Percentiles rank a stretch among this genome's conserved stretches.
Conservation (phyloP, 1,139 yeast species). For the Kurtzmaniella quercitrusa region DNA sequence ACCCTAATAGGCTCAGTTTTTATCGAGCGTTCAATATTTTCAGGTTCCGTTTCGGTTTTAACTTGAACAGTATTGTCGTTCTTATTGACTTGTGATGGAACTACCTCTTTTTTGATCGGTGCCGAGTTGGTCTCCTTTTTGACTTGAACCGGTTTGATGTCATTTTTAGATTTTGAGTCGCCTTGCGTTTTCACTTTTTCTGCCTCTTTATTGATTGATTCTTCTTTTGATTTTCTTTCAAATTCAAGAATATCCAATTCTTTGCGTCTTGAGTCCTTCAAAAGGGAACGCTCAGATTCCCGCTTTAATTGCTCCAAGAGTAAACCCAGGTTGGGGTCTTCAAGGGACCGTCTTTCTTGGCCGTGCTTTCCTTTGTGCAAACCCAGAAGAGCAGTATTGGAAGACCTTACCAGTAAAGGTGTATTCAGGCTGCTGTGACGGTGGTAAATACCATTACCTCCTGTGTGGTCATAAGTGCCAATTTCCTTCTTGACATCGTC, state of each 20-base stretch:
- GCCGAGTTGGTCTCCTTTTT: background rate
- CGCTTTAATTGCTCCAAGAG: background rate
- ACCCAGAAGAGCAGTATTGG: background rate
- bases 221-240: background rate
- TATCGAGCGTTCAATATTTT: too few relatives aligned
- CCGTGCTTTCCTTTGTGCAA: background rate
- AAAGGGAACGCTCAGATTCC: background rate
- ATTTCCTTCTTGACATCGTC: constrained; percentile 18
- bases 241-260: background rate
- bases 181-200: background rate
- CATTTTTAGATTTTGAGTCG: background rate
- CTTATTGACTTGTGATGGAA: background rate
- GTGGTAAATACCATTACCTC: background rate
- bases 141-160: background rate
- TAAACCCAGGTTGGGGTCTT: background rate
- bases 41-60: background rate
- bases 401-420: background rate
- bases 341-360: background rate
- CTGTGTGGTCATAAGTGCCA: background rate
- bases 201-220: background rate
- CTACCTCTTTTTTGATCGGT: background rate
- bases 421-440: background rate
- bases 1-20: too few relatives aligned
- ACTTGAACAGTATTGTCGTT: background rate
- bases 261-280: background rate